Conservation (phyloP, 140 eudicot genomes). For the Oenanthe javanica region DNA sequence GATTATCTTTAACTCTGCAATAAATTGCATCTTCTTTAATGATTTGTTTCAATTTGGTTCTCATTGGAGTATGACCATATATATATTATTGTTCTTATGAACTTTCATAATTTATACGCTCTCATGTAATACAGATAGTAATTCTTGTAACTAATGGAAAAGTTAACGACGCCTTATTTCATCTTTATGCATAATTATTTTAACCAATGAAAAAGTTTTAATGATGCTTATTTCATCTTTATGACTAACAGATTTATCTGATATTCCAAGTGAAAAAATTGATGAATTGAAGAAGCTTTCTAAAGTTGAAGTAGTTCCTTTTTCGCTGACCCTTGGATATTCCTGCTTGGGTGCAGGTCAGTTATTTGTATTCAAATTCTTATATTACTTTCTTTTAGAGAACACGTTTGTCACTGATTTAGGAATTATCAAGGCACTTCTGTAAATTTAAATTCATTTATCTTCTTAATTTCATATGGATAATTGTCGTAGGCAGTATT, state of each 20-base stretch:
- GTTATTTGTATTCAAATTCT: conserved; percentile 5
- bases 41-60: neutral
- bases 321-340: conserved; percentile 84
- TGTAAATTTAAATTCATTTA: too few relatives aligned
- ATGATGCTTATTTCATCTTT: neutral
- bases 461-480: neutral
- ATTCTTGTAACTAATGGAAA: neutral
- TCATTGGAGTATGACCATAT: neutral
- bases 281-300: conserved; percentile 59
- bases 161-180: too few relatives aligned
- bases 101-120: neutral
- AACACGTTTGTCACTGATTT: neutral
- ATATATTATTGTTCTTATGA: neutral
- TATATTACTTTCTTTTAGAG: neutral
- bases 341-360: conserved; percentile 96
- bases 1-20: neutral
- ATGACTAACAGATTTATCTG: conserved; percentile 67
- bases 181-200: too few relatives aligned
- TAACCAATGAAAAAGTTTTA: neutral
- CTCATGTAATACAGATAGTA: neutral
- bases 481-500: neutral
- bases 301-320: conserved; percentile 70
- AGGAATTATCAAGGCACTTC: neutral
- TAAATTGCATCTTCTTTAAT: neutral
- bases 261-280: conserved; percentile 57